Conservation (phyloP, 495 filamentous ascomycete species). For the Penicillium angulare region DNA sequence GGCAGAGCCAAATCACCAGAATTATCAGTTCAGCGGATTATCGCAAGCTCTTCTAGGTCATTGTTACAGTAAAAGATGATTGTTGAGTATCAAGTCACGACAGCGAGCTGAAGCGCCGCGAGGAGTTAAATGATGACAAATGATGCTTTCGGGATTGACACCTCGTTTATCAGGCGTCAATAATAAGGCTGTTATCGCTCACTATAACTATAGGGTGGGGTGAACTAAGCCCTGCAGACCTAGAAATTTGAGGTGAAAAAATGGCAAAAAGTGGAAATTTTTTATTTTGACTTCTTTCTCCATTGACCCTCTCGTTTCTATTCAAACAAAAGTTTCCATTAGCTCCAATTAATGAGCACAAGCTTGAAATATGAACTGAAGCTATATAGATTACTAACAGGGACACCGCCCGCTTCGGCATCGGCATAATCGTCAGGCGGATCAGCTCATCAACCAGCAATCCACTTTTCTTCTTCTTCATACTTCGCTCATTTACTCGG, state of each 20-base stretch:
- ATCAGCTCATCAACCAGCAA: constrained; percentile 25
- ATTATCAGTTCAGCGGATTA: neutral
- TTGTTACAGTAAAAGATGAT: too few relatives aligned
- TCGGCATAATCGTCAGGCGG: constrained; percentile 26
- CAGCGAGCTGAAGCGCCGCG: neutral
- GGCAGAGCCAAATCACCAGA: too few relatives aligned
- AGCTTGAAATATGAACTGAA: too few relatives aligned
- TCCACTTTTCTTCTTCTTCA: constrained; percentile 15
- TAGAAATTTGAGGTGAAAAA: too few relatives aligned
- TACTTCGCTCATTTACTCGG: neutral
- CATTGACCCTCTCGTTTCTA: too few relatives aligned
- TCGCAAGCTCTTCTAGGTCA: too few relatives aligned
- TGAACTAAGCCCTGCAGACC: too few relatives aligned
- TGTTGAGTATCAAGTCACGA: too few relatives aligned
- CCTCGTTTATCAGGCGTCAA: constrained; percentile 4
- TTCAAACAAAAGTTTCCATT: too few relatives aligned
- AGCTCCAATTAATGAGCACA: too few relatives aligned
- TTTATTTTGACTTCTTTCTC: too few relatives aligned
- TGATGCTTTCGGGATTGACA: constrained; percentile 4
- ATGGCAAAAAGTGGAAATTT: too few relatives aligned
- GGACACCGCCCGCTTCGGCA: constrained; percentile 28
- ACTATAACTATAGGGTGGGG: neutral
- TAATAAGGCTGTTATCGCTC: neutral
- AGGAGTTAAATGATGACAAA: constrained; percentile 12
- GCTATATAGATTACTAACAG: constrained; percentile 10